These are phyloP conservation scores for Cytospora piceae DNA, from an alignment of 2,329 filamentous ascomycete genomes.

Conservation along the genomic window DNA sequence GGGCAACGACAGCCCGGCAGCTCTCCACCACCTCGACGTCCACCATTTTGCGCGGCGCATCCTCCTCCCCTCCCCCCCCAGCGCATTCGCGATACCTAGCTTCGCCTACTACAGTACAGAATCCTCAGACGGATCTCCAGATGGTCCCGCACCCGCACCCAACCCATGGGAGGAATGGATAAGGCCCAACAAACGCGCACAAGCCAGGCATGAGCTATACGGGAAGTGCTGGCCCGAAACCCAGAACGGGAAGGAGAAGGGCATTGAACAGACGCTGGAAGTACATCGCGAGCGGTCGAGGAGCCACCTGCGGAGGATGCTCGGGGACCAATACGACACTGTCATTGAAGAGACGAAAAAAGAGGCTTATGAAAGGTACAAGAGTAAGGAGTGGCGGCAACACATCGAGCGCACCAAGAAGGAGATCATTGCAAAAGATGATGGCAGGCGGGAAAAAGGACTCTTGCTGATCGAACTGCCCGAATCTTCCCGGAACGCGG, in stretches of 20 bases:
- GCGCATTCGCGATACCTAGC: neutral
- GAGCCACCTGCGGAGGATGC: neutral
- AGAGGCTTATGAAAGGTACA: neutral
- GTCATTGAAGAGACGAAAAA: neutral
- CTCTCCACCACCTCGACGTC: neutral
- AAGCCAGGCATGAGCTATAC: neutral
- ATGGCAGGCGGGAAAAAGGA: neutral
- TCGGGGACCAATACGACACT: neutral
- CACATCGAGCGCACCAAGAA: neutral
- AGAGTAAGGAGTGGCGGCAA: neutral
- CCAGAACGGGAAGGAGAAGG: neutral
- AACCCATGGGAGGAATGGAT: neutral
- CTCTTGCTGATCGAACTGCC: neutral
- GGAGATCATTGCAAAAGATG: neutral
- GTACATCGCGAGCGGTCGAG: neutral
- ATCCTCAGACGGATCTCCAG: too few relatives aligned
- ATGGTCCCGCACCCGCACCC: neutral
- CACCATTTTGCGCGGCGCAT: neutral
- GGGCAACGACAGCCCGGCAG: neutral
- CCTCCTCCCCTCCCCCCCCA: neutral
- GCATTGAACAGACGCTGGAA: neutral
- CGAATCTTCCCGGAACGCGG: neutral
- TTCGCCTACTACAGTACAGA: neutral
- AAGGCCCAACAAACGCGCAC: neutral
- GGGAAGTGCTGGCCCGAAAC: neutral